Conservation (phyloP, 495 filamentous ascomycete species). For the Neurospora hispaniola region DNA sequence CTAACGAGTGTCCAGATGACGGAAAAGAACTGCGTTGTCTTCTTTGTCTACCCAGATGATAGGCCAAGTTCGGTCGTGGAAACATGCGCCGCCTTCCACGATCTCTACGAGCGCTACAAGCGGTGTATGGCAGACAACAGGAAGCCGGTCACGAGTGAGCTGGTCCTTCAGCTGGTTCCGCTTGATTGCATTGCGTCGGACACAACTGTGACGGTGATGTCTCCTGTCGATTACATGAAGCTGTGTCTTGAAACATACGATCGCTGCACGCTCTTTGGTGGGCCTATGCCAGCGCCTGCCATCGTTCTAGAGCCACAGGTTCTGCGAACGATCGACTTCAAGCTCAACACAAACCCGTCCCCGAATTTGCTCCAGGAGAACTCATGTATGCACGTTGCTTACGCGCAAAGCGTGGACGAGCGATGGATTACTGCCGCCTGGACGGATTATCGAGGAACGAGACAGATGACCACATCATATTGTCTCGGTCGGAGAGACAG, state of each 20-base stretch:
- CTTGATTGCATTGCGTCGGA: slow-evolving; percentile 57
- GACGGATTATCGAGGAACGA: slow-evolving; percentile 72
- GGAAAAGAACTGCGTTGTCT: slow-evolving; percentile 64
- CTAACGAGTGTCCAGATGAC: slow-evolving; percentile 23
- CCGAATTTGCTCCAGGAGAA: slow-evolving; percentile 74
- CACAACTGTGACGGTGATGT: slow-evolving; percentile 53
- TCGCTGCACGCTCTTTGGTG: slow-evolving; percentile 54
- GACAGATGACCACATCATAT: slow-evolving; percentile 71
- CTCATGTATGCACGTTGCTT: slow-evolving; percentile 76
- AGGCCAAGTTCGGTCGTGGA: slow-evolving; percentile 55
- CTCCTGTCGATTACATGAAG: slow-evolving; percentile 52
- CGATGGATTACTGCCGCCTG: slow-evolving; percentile 88
- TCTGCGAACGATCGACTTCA: slow-evolving; percentile 70
- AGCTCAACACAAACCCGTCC: slow-evolving; percentile 53
- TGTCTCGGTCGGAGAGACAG: slow-evolving; percentile 58
- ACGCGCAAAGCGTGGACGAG: slow-evolving; percentile 68
- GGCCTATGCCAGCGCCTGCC: slow-evolving; percentile 51
- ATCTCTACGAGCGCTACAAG: slow-evolving; percentile 61
- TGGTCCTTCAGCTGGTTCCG: slow-evolving; percentile 78
- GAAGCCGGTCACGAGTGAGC: slow-evolving; percentile 45
- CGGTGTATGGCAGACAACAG: slow-evolving; percentile 41
- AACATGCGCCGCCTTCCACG: slow-evolving; percentile 68
- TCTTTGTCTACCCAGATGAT: slow-evolving; percentile 69
- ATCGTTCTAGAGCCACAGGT: slow-evolving; percentile 64
- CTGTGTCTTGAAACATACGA: slow-evolving; percentile 82